phyloP scores from a whole-genome alignment of 768 basidiomycete species.

The Filobasidium floriforme region DNA sequence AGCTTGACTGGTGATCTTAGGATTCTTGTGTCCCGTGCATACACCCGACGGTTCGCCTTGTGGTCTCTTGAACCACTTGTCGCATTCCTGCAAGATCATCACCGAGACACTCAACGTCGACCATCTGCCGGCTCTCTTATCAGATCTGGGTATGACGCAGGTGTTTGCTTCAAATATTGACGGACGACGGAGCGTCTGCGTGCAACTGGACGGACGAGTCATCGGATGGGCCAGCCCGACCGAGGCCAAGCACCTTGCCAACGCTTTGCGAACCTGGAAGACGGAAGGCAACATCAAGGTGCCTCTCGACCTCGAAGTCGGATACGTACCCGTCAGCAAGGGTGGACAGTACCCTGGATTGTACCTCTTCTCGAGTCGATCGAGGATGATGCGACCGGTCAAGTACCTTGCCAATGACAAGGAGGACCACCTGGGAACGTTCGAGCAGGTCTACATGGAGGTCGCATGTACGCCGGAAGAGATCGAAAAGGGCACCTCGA shows the following conservation, averaged over 20 bases:
- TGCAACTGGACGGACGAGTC: slow-evolving; percentile 91
- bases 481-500: slow-evolving; percentile 64
- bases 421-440: slow-evolving; percentile 85
- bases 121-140: slow-evolving; percentile 73
- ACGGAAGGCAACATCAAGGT: slow-evolving; percentile 74
- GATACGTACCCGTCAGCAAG: slow-evolving; percentile 74
- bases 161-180: slow-evolving; percentile 71
- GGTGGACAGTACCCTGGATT: slow-evolving; percentile 96
- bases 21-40: slow-evolving; percentile 96
- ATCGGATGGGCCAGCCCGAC: slow-evolving; percentile 83
- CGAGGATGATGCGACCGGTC: slow-evolving; percentile 97
- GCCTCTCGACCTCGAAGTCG: slow-evolving; percentile 90
- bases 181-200: slow-evolving; percentile 69
- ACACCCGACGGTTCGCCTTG: slow-evolving; percentile 98
- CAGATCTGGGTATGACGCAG: slow-evolving; percentile 89
- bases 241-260: slow-evolving; percentile 72
- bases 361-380: slow-evolving; percentile 75
- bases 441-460: slow-evolving; percentile 99
- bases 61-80: slow-evolving; percentile 92
- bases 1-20: slow-evolving; percentile 46
- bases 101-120: slow-evolving; percentile 66
- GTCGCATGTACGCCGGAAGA: slow-evolving; percentile 86
- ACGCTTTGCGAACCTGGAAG: slow-evolving; percentile 82
- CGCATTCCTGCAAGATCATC: slow-evolving; percentile 83
- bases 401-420: slow-evolving; percentile 77